A percentile compares a stretch with the other conserved stretches of the same genome.
Conservation (phyloP, 257 asterid species). For the Catharanthus roseus region DNA sequence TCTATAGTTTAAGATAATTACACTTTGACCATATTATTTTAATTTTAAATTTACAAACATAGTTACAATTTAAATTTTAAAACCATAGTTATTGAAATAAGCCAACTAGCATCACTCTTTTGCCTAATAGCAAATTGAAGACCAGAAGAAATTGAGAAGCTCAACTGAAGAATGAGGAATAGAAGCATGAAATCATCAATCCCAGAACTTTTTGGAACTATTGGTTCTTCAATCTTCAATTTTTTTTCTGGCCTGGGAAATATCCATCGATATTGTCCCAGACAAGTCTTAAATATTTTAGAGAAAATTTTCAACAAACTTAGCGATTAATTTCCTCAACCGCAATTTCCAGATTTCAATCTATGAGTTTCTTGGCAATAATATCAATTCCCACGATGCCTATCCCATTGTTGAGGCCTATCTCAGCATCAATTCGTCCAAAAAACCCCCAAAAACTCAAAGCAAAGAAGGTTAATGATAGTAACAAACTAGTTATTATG, state of each 20-base stretch:
- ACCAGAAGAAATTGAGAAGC: no score
- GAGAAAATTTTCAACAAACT: slow-evolving; percentile 15
- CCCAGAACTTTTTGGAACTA: slow-evolving; percentile 30
- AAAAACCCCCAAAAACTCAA: slow-evolving; percentile 36
- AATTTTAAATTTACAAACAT: no score
- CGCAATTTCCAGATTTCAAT: slow-evolving; percentile 41
- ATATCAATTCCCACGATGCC: slow-evolving; percentile 40
- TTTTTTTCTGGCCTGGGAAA: slow-evolving; percentile 38
- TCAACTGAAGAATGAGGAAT: no score
- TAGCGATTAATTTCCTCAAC: slow-evolving; percentile 27
- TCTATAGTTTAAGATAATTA: no score
- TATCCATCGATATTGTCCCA: slow-evolving; percentile 38
- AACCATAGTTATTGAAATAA: no score
- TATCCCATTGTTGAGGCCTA: slow-evolving; percentile 42
- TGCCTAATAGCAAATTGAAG: no score
- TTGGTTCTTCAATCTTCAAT: slow-evolving; percentile 28
- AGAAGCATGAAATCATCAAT: no score
- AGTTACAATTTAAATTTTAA: no score
- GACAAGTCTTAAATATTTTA: slow-evolving; percentile 24
- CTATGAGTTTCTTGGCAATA: slow-evolving; percentile 36
- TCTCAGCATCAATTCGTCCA: slow-evolving; percentile 31
- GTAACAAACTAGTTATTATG: slow-evolving; percentile 29
- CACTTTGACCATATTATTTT: no score
- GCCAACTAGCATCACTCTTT: no score
- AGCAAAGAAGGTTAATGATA: slow-evolving; percentile 36